A percentile compares a stretch with the other conserved stretches of the same genome.
Evolutionary conservation across 1,284 basidiomycete genomes (phyloP).

Genomic region (Fereydounia khargensis): DNA sequence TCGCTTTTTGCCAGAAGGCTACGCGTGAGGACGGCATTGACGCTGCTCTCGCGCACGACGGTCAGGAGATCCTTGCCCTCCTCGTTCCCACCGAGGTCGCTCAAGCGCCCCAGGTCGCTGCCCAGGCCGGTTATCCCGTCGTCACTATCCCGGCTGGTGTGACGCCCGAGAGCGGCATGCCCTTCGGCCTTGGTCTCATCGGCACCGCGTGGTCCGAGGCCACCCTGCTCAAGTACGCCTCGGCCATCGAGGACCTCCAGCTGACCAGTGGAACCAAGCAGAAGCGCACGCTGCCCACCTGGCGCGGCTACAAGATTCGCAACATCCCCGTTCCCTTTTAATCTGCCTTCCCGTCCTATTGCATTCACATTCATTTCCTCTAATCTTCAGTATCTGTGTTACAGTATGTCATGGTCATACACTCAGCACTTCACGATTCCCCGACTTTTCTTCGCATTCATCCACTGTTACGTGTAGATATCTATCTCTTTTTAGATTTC

Average conservation of each 20-base stretch:
- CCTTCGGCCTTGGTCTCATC: not conserved
- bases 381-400: too few species aligned
- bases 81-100: slow-evolving; percentile 9
- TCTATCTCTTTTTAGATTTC: too few species aligned
- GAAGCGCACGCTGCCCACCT: not conserved
- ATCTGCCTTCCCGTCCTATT: too few species aligned
- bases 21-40: slow-evolving; percentile 10
- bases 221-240: not conserved
- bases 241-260: not conserved
- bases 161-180: not conserved
- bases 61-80: slow-evolving; percentile 5
- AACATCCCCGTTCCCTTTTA: not conserved
- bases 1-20: slow-evolving; percentile 5
- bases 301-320: not conserved
- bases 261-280: not conserved
- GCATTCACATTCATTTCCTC: too few species aligned
- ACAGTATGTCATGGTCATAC: too few species aligned
- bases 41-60: slow-evolving; percentile 5
- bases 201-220: not conserved
- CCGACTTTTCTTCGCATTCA: too few species aligned
- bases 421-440: too few species aligned
- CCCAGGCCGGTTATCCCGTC: slow-evolving; percentile 16
- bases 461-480: too few species aligned
- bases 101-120: slow-evolving; percentile 11
- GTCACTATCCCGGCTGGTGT: slow-evolving; percentile 9